These are phyloP conservation scores for Pseudozyma flocculosa DNA, from an alignment of 1,284 basidiomycete genomes.

Conservation along the genomic window DNA sequence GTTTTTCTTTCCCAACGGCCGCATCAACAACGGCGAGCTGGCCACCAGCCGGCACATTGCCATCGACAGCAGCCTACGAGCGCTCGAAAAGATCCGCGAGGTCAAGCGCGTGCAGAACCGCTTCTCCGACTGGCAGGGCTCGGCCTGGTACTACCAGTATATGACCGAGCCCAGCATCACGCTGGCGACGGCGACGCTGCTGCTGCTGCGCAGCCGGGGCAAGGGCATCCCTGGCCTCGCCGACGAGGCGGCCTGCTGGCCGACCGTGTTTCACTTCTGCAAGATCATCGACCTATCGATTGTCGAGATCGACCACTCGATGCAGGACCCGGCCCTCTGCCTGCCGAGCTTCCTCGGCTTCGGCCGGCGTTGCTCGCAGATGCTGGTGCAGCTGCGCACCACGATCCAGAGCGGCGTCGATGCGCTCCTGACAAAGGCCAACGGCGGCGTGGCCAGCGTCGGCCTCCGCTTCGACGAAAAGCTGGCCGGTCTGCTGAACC, in stretches of 20 bases:
- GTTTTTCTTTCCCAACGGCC: slow-evolving; percentile 36
- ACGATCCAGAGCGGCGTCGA: slow-evolving; percentile 24
- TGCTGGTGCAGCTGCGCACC: slow-evolving; percentile 17
- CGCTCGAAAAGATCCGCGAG: slow-evolving; percentile 16
- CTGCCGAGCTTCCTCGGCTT: slow-evolving; percentile 17
- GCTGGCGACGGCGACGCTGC: slow-evolving; percentile 26
- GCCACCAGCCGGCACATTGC: slow-evolving; percentile 31
- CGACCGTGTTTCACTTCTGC: slow-evolving; percentile 21
- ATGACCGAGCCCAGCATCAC: slow-evolving; percentile 38
- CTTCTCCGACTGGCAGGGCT: slow-evolving; percentile 22
- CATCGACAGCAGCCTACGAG: slow-evolving; percentile 20
- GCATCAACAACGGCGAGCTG: slow-evolving; percentile 33
- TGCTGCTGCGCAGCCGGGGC: slow-evolving; percentile 29
- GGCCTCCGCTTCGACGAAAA: slow-evolving; percentile 13
- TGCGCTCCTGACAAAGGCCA: slow-evolving; percentile 12
- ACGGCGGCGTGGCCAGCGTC: slow-evolving; percentile 5
- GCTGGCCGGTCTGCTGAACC: slow-evolving; percentile 24
- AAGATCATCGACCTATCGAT: slow-evolving; percentile 24
- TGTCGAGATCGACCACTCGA: slow-evolving; percentile 14
- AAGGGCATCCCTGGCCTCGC: slow-evolving; percentile 21
- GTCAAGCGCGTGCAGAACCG: slow-evolving; percentile 23
- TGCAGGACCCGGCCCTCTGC: slow-evolving; percentile 7
- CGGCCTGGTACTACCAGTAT: slow-evolving; percentile 37
- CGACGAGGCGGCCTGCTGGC: slow-evolving; percentile 22
- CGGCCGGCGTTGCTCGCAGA: slow-evolving; percentile 16